These are phyloP conservation scores for Clonostachys rosea DNA, from an alignment of 2,329 filamentous ascomycete genomes.

Conservation along the genomic window DNA sequence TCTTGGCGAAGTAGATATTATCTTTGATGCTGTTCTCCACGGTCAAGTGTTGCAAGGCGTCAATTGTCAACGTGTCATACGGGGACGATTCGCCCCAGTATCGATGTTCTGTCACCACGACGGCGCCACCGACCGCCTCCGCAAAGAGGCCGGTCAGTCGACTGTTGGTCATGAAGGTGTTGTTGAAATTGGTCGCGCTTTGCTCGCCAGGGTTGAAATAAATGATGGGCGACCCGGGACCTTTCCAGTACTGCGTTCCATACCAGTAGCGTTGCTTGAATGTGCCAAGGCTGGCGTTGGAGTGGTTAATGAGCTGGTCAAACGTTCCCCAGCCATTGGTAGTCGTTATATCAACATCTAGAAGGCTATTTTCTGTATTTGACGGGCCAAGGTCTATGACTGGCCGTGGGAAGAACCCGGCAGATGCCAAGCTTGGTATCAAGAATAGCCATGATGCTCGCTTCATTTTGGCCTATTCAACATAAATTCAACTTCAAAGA, in stretches of 20 bases:
- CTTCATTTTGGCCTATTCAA: too few relatives aligned
- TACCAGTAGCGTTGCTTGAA: slow-evolving; percentile 78
- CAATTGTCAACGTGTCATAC: slow-evolving; percentile 53
- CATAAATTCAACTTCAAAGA: too few relatives aligned
- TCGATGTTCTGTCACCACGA: slow-evolving; percentile 75
- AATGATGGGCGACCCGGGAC: slow-evolving; percentile 73
- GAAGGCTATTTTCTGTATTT: too few relatives aligned
- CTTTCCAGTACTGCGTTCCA: slow-evolving; percentile 66
- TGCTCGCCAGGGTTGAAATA: slow-evolving; percentile 65
- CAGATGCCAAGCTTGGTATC: too few relatives aligned
- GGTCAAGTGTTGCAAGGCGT: slow-evolving; percentile 70
- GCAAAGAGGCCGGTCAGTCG: slow-evolving; percentile 63
- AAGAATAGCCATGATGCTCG: too few relatives aligned
- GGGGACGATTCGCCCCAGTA: slow-evolving; percentile 78
- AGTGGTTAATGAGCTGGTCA: slow-evolving; percentile 54
- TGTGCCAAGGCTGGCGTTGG: slow-evolving; percentile 46
- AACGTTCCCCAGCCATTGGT: slow-evolving; percentile 22
- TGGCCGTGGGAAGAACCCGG: too few relatives aligned
- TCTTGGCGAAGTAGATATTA: slow-evolving; percentile 68
- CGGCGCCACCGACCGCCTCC: slow-evolving; percentile 63
- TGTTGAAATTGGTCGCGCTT: slow-evolving; percentile 40
- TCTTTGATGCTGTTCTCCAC: slow-evolving; percentile 77
- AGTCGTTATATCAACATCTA: too few relatives aligned
- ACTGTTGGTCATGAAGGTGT: slow-evolving; percentile 65
- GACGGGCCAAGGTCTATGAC: too few relatives aligned